phyloP scores from a whole-genome alignment of 257 asterid species.

The Mentha longifolia region DNA sequence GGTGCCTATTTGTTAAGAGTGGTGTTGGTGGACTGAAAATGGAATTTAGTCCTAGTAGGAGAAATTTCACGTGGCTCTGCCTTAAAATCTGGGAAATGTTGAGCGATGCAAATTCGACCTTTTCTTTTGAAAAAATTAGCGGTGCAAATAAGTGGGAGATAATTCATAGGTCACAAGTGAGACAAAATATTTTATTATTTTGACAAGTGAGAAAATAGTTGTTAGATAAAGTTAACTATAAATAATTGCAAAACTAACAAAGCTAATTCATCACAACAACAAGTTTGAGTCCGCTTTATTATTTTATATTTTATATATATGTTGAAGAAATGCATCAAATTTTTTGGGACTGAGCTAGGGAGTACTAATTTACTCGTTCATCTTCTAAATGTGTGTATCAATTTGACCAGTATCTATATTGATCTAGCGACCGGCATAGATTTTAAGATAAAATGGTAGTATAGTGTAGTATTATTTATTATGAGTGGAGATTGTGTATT shows the following conservation, averaged over 20 bases:
- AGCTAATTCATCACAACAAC: too few species aligned
- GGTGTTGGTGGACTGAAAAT: slow-evolving; percentile 35
- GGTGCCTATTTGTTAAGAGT: slow-evolving; percentile 28
- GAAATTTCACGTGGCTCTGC: slow-evolving; percentile 46
- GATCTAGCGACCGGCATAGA: too few species aligned
- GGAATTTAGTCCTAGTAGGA: slow-evolving; percentile 27
- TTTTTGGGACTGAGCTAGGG: too few species aligned
- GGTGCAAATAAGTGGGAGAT: not conserved
- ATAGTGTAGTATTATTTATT: too few species aligned
- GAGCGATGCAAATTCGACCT: slow-evolving; percentile 30
- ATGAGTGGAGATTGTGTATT: too few species aligned
- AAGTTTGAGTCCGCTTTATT: too few species aligned
- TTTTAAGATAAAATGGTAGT: too few species aligned
- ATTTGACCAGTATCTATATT: too few species aligned
- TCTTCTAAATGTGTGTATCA: too few species aligned
- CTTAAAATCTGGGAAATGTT: slow-evolving; percentile 56
- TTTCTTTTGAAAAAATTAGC: not conserved
- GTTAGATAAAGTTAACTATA: not conserved
- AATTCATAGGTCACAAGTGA: not conserved
- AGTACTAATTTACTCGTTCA: too few species aligned
- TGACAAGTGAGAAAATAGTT: not conserved
- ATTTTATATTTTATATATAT: too few species aligned
- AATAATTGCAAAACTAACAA: not conserved
- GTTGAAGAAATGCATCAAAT: too few species aligned
- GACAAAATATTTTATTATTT: not conserved